phyloP scores from a whole-genome alignment of 179 eudicot genomes.

The Silene noctiflora region DNA sequence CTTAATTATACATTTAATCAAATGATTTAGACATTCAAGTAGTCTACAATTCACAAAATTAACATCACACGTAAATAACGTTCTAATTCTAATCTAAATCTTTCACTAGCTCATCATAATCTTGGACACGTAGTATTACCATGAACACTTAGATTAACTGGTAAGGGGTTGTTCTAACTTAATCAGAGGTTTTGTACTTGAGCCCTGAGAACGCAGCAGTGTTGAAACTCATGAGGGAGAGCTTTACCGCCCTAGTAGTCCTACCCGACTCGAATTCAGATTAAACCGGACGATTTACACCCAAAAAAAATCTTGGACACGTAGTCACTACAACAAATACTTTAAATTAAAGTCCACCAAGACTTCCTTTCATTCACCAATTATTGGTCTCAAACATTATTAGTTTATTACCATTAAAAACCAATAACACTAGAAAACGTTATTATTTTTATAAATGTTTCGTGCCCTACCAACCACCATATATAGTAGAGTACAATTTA shows the following conservation, averaged over 20 bases:
- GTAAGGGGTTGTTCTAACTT: too few relatives aligned
- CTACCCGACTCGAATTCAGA: too few relatives aligned
- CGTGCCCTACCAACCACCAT: conserved; percentile 28
- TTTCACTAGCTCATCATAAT: conserved; percentile 1
- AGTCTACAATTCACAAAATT: not conserved
- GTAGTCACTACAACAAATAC: conserved; percentile 19
- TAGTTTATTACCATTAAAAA: not conserved
- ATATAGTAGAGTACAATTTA: not conserved
- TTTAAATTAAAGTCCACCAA: conserved; percentile 14
- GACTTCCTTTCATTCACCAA: conserved; percentile 15
- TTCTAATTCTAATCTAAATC: not conserved
- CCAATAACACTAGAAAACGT: conserved; percentile 9
- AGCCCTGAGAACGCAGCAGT: too few relatives aligned
- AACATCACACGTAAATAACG: conserved; percentile 25
- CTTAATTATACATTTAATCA: not conserved
- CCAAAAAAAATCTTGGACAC: conserved; percentile 29
- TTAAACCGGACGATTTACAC: too few relatives aligned
- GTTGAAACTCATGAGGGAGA: too few relatives aligned
- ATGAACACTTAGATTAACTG: too few relatives aligned
- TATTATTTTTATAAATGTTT: conserved; percentile 9
- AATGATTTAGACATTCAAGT: conserved; percentile 18
- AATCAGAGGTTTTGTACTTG: too few relatives aligned
- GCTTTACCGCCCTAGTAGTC: too few relatives aligned
- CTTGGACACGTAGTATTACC: conserved; percentile 28
- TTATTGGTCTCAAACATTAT: conserved; percentile 30